These are phyloP conservation scores for Cytospora mali DNA, from an alignment of 2,329 filamentous ascomycete species.

Conservation along the genomic window DNA sequence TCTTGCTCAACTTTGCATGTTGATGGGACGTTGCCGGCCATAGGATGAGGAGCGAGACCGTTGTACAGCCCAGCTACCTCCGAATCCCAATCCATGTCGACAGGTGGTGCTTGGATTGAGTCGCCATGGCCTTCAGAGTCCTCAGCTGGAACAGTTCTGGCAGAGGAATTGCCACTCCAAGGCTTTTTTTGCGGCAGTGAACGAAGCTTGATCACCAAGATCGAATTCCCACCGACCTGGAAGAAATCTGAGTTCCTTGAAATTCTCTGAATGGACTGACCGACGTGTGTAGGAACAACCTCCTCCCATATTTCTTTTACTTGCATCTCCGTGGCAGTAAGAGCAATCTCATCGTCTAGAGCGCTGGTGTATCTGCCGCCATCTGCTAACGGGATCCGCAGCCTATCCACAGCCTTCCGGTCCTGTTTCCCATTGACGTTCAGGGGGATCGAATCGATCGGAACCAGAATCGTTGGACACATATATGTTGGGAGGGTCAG, in stretches of 20 bases:
- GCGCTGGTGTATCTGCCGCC: background rate
- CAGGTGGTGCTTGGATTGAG: conserved; percentile 30
- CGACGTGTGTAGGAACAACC: background rate
- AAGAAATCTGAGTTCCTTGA: conserved; percentile 43
- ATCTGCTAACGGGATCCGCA: conserved; percentile 31
- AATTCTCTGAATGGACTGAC: background rate
- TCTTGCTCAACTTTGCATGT: background rate
- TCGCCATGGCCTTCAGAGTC: conserved; percentile 44
- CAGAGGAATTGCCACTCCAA: conserved; percentile 38
- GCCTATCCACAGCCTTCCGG: conserved; percentile 31
- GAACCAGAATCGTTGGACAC: conserved; percentile 36
- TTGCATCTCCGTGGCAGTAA: background rate
- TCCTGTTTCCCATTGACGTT: conserved; percentile 40
- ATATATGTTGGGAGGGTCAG: conserved; percentile 40
- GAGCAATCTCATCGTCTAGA: background rate
- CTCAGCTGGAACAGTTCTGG: conserved; percentile 41
- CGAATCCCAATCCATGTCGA: conserved; percentile 27
- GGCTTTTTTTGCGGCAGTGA: conserved; percentile 36
- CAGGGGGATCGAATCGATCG: conserved; percentile 35
- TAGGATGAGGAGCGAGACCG: background rate
- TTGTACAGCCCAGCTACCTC: conserved; percentile 26
- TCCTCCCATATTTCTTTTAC: conserved; percentile 4
- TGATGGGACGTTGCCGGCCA: background rate
- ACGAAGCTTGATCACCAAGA: conserved; percentile 44
- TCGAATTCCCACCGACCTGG: conserved; percentile 44